These are phyloP conservation scores for Globisporangium viniferum DNA, from an alignment of 352 stramenopile genomes.

Conservation along the genomic window DNA sequence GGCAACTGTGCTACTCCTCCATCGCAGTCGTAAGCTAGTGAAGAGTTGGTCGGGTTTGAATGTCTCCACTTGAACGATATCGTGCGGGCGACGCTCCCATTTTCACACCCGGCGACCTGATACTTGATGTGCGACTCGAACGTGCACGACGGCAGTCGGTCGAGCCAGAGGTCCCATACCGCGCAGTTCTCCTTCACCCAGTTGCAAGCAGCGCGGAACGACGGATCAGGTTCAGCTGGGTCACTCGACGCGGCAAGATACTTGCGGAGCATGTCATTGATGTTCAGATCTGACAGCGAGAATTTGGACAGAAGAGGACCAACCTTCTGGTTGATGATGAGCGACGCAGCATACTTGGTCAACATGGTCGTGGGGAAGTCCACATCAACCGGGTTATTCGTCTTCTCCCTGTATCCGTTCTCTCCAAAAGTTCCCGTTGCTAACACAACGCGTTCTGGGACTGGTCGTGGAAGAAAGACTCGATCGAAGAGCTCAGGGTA, in stretches of 20 bases:
- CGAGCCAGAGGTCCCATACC: constrained; percentile 38
- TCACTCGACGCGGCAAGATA: constrained; percentile 18
- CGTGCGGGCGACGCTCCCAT: constrained; percentile 11
- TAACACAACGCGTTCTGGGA: constrained; percentile 27
- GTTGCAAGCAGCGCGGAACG: constrained; percentile 37
- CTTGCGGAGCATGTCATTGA: constrained; percentile 32
- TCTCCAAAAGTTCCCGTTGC: constrained; percentile 43
- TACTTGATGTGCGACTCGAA: constrained; percentile 28
- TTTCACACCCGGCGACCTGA: constrained; percentile 23
- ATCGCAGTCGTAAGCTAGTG: constrained; percentile 27
- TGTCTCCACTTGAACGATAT: constrained; percentile 5
- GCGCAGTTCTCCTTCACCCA: constrained; percentile 51
- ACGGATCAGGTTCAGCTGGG: constrained; percentile 18
- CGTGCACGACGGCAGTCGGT: constrained; percentile 26
- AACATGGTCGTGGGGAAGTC: constrained; percentile 38
- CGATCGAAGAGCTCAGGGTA: constrained; percentile 29
- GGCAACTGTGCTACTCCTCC: constrained; percentile 22
- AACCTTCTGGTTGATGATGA: constrained; percentile 9
- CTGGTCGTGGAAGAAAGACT: constrained; percentile 32
- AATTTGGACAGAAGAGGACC: constrained; percentile 6
- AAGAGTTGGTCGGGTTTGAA: constrained; percentile 12
- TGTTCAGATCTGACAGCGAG: constrained; percentile 30
- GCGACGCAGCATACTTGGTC: constrained; percentile 29
- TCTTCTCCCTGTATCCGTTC: constrained; percentile 39
- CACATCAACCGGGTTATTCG: constrained; percentile 39